A percentile compares a stretch with the other conserved stretches of the same genome.
Evolutionary conservation across 2,329 filamentous ascomycete species (phyloP).

Genomic region (Fusarium hainanense): DNA sequence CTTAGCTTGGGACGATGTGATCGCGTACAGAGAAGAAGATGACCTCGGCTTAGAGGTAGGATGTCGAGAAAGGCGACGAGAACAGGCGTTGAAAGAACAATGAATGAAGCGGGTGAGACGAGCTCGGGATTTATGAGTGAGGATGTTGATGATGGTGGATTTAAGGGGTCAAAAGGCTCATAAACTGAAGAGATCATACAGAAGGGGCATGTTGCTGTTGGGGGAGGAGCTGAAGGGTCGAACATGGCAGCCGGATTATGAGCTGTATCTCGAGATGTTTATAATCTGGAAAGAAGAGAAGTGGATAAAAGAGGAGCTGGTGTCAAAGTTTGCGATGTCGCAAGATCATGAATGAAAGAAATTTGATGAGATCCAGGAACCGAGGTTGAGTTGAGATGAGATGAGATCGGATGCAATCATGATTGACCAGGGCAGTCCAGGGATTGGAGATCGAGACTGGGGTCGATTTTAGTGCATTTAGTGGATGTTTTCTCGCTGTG

Average conservation of each 20-base stretch:
- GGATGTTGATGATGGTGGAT: slow-evolving; percentile 55
- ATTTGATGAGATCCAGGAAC: slow-evolving; percentile 15
- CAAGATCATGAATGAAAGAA: slow-evolving; percentile 27
- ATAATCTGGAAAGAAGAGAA: neutral
- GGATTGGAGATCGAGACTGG: slow-evolving; percentile 28
- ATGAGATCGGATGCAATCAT: slow-evolving; percentile 11
- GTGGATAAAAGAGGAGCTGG: neutral
- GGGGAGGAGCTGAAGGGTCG: slow-evolving; percentile 52
- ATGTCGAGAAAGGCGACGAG: slow-evolving; percentile 94
- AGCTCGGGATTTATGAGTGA: slow-evolving; percentile 47
- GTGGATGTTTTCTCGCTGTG: slow-evolving; percentile 29
- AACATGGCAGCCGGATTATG: slow-evolving; percentile 43
- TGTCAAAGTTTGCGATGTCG: slow-evolving; percentile 11
- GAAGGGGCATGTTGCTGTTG: slow-evolving; percentile 65
- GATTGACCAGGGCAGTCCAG: slow-evolving; percentile 22
- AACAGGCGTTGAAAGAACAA: slow-evolving; percentile 81
- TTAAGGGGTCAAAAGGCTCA: slow-evolving; percentile 57
- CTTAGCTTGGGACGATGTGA: slow-evolving; percentile 81
- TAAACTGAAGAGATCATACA: slow-evolving; percentile 68
- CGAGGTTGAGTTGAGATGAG: slow-evolving; percentile 26
- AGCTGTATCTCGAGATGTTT: neutral
- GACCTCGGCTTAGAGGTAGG: slow-evolving; percentile 84
- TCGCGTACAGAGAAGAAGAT: slow-evolving; percentile 84
- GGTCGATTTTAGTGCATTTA: slow-evolving; percentile 21
- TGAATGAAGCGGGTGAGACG: slow-evolving; percentile 61